Evolutionary conservation across 2,329 filamentous ascomycete genomes (phyloP), one percentile per base, ranked within the genome.

Genomic region (Cladosporium oxysporum): DNA sequence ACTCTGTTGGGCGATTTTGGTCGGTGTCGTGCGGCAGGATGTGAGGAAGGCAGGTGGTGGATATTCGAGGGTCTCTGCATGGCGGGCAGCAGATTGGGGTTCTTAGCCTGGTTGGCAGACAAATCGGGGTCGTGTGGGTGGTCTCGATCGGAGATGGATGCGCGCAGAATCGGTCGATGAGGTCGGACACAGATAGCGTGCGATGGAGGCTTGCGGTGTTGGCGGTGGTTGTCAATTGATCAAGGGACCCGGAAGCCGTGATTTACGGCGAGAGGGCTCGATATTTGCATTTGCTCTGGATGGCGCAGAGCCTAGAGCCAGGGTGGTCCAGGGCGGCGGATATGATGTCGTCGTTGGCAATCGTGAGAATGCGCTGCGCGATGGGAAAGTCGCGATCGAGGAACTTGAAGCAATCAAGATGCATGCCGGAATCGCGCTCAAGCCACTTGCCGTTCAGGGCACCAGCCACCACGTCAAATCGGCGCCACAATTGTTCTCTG

Each of bases 1-100:
- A 87, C 81, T 5, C 79, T 76, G 47, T 79, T 75, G 7, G 77
- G 76, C 14, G 73, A 74, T 67, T 75, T 77, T 16, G 76, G 76
- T 50, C 71, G 72, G 49, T 76, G 74, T 62, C 74, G 73, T 31
- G 72, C 71, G n/a, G 76, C 75, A 72, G 79, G 71, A 80, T 83
- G 67, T 78, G 80, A 31, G 76, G 78, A 52, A 71, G 74, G 75
- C 3, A 76, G 71, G 65, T 68, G 69, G 7, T 64, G 64, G 37
- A 67, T 69, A 31, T 59, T 62, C 18, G 68, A 69, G 2, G 68
- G 68, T 10, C 66, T 37, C 44, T 68, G 69, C 69, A 70, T 70
- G 60, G 28, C 28, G 41, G 57, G 55, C 53, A 49, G 33, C 29
- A 23, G 60, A 35, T 31, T 41, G 50, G 31, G 11, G 28, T 41